phyloP scores from a whole-genome alignment of 805 yeast species.

The Yarrowia deformans region DNA sequence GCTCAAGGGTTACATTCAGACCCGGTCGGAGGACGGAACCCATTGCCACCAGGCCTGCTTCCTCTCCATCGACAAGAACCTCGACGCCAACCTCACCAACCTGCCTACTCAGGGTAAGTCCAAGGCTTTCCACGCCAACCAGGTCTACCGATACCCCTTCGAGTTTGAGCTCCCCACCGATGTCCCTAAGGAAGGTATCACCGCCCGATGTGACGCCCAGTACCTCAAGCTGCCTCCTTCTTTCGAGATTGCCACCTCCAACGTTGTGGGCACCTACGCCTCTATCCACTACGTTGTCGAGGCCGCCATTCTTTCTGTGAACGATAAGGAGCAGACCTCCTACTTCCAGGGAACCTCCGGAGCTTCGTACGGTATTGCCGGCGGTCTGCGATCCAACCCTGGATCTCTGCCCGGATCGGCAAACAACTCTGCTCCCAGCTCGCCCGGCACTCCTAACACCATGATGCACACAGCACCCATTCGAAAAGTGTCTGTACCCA shows the following conservation, averaged over 20 bases:
- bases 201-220: conserved; percentile 30
- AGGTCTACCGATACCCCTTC: conserved; percentile 34
- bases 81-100: conserved; percentile 38
- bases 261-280: conserved; percentile 34
- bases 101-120: conserved; percentile 34
- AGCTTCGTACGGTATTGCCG: conserved; percentile 34
- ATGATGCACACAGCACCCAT: conserved; percentile 19
- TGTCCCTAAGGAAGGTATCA: conserved; percentile 37
- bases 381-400: conserved; percentile 37
- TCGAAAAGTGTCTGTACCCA: conserved; percentile 23
- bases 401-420: conserved; percentile 35
- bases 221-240: conserved; percentile 38
- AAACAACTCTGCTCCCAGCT: conserved; percentile 34
- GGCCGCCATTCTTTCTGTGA: conserved; percentile 31
- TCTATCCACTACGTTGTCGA: conserved; percentile 31
- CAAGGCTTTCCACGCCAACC: conserved; percentile 39
- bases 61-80: conserved; percentile 36
- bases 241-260: conserved; percentile 34
- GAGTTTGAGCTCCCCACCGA: conserved; percentile 29
- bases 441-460: conserved; percentile 19
- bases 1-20: conserved; percentile 39
- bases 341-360: conserved; percentile 38
- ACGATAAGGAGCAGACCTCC: conserved; percentile 30
- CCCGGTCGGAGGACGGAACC: conserved; percentile 36
- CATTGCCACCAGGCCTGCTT: conserved; percentile 38